Conservation (phyloP, 164 flowering plant genomes). For the Sedum album region DNA sequence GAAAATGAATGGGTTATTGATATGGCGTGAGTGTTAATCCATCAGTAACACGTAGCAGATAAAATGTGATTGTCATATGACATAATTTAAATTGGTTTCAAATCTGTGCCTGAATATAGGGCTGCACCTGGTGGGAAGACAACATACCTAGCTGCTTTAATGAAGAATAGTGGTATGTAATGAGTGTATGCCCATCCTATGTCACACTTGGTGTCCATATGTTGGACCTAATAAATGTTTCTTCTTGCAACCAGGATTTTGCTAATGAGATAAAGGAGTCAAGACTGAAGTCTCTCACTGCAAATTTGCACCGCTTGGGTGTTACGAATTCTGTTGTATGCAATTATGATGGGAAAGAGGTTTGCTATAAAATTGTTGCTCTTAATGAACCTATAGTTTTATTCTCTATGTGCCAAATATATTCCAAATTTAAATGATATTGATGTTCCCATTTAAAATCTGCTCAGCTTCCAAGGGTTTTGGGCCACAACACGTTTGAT, state of each 20-base stretch:
- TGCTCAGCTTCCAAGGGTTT: conserved; percentile 72
- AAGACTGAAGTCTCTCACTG: conserved; percentile 81
- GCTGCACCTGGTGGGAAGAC: too few relatives aligned
- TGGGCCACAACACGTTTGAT: conserved; percentile 76
- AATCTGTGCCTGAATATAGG: too few relatives aligned
- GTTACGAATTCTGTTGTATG: conserved; percentile 85
- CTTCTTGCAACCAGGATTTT: conserved; percentile 37
- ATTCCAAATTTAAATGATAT: background rate
- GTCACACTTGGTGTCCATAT: background rate
- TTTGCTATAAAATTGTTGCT: conserved; percentile 17
- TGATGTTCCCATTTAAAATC: background rate
- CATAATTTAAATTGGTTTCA: too few relatives aligned
- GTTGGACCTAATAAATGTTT: background rate
- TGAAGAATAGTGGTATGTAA: too few relatives aligned
- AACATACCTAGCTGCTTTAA: too few relatives aligned
- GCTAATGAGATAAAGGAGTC: conserved; percentile 91
- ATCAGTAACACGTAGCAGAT: too few relatives aligned
- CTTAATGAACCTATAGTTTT: background rate
- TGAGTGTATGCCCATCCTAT: conserved; percentile 6
- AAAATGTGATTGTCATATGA: too few relatives aligned
- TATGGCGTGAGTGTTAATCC: too few relatives aligned
- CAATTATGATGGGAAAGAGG: conserved; percentile 96
- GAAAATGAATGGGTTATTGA: too few relatives aligned
- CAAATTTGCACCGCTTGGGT: conserved; percentile 95
- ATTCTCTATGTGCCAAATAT: background rate